These are phyloP conservation scores for Yamadazyma diospyri DNA, from an alignment of 1,139 yeast genomes.

Conservation along the genomic window DNA sequence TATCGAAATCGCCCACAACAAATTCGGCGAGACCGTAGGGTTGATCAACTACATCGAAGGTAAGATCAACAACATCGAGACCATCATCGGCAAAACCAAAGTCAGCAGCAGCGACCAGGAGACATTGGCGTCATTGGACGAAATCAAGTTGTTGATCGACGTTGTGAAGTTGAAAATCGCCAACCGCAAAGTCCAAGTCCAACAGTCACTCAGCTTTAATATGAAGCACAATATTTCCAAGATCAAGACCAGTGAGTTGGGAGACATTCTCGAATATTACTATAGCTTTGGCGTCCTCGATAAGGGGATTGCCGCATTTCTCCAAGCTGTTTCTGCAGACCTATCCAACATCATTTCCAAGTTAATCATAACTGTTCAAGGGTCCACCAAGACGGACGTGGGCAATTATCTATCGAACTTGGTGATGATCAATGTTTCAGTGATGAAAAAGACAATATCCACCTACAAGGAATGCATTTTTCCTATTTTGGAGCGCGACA, in stretches of 20 bases:
- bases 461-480: conserved; percentile 33
- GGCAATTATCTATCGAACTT: conserved; percentile 43
- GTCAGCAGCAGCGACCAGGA: conserved; percentile 11
- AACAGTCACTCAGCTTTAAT: conserved; percentile 37
- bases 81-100: conserved; percentile 10
- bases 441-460: conserved; percentile 34
- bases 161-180: conserved; percentile 40
- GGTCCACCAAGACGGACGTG: conserved; percentile 44
- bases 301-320: conserved; percentile 35
- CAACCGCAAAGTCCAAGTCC: conserved; percentile 35
- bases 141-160: conserved; percentile 37
- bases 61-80: conserved; percentile 26
- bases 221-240: conserved; percentile 33
- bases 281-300: conserved; percentile 36
- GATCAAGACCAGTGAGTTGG: conserved; percentile 31
- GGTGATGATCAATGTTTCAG: conserved; percentile 39
- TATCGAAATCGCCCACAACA: conserved; percentile 59
- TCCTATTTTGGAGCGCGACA: conserved; percentile 30
- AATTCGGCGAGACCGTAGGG: conserved; percentile 53
- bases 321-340: conserved; percentile 34
- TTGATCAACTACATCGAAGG: conserved; percentile 42
- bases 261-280: conserved; percentile 32
- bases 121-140: conserved; percentile 23
- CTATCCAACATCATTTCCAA: conserved; percentile 33
- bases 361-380: conserved; percentile 41